Base-by-base conservation (phyloP, 148 eudicot species). In the Nyssa sinensis region DNA sequence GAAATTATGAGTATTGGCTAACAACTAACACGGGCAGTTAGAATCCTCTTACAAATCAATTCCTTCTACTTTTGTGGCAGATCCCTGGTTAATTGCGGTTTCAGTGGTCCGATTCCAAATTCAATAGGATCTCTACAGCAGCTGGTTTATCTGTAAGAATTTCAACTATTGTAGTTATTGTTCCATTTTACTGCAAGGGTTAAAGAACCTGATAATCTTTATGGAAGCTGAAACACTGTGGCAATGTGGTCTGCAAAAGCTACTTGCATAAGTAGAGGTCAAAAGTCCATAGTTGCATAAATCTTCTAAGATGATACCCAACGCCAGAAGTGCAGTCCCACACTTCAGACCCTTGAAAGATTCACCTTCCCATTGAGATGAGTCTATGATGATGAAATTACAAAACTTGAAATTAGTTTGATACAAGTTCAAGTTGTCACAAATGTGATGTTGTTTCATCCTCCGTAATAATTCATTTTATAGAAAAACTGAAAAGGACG, bases 41-140 rank as follows among this genome's bases (percentile, higher is more conserved):
- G 51, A 62, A 73, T 25, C 13, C 27, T 17, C 32, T 28, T 34
- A 30, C 10, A 10, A 53, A 30, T 3, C 30, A 62, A 31, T 11
- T 78, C 1, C 67, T 19, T 77, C 41, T 25, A 12, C 29, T 62
- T 65, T 62, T 25, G 27, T 80, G 62, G 65, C 87, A 92, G 98
- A 80, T 78, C 85, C 66, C 82, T 94, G 37, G 82, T 86, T 66
- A 94, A 91, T 58, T 94, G 98, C 80, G 79, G 86, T 37, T 94
- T 94, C 77, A 78, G 44, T 72, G 98, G 98, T 55, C 67, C 59
- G 28, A 79, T 94, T 87, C 98, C 98, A 70, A 78, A 80, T 63
- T 70, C 88, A 7, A 83, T 93, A 41, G 94, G 98, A 72, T 88
- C 89, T 75, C 84, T 91, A 13, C 41, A 69, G 28, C 66, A 75